Conservation (phyloP, 352 stramenopile genomes). For the Globisporangium spinosum region DNA sequence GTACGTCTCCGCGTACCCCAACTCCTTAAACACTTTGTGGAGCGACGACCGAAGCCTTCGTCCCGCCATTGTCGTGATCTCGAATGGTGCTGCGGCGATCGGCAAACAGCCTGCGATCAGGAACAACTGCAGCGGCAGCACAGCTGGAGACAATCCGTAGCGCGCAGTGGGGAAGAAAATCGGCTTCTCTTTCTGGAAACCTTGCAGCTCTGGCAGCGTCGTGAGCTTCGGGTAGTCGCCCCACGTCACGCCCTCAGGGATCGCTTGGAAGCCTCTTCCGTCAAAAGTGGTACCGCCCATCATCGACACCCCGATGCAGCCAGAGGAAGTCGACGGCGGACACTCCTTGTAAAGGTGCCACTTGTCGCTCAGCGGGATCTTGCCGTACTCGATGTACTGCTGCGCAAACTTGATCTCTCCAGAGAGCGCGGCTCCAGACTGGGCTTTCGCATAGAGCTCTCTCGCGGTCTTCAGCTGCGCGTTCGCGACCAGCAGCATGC, state of each 20-base stretch:
- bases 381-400: conserved; percentile 78
- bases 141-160: conserved; percentile 64
- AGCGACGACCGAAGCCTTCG: conserved; percentile 53
- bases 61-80: conserved; percentile 83
- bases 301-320: conserved; percentile 84
- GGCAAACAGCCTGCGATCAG: conserved; percentile 49
- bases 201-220: conserved; percentile 68
- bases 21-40: conserved; percentile 23
- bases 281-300: conserved; percentile 78
- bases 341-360: conserved; percentile 76
- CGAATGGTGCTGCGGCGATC: conserved; percentile 75
- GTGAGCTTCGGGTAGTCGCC: conserved; percentile 66
- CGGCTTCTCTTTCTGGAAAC: conserved; percentile 72
- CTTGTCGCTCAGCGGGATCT: conserved; percentile 50
- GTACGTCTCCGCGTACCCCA: conserved; percentile 13
- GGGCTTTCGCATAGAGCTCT: conserved; percentile 51
- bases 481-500: conserved; percentile 75
- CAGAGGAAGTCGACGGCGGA: conserved; percentile 59
- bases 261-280: conserved; percentile 46
- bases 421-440: conserved; percentile 29
- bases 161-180: conserved; percentile 76
- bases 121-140: conserved; percentile 75
- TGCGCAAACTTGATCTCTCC: conserved; percentile 49
- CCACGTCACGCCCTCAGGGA: conserved; percentile 74
- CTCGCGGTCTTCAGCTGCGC: conserved; percentile 64